Evolutionary conservation across 2,329 filamentous ascomycete species (phyloP).

Genomic region (Lasiodiplodia sp.): DNA sequence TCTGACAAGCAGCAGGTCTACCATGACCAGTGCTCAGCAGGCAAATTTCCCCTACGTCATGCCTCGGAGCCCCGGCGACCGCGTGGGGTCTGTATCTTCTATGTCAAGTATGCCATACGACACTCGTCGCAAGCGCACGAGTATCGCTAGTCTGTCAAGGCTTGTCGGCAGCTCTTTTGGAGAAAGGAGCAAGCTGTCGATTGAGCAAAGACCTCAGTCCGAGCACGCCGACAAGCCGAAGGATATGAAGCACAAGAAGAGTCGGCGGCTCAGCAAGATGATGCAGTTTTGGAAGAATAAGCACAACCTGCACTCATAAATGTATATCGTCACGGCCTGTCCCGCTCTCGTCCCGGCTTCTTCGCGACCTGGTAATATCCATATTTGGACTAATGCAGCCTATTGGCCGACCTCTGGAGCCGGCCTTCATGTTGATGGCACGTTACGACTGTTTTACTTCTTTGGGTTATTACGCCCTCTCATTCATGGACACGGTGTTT

Average conservation of each 20-base stretch:
- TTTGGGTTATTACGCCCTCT: constrained; percentile 3
- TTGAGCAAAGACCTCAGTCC: constrained; percentile 62
- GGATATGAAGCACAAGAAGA: constrained; percentile 70
- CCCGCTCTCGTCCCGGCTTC: constrained; percentile 16
- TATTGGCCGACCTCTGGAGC: constrained; percentile 25
- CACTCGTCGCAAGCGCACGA: constrained; percentile 75
- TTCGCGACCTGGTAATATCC: constrained; percentile 19
- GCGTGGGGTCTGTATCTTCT: constrained; percentile 51
- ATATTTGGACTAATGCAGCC: constrained; percentile 23
- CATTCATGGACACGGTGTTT: constrained; percentile 26
- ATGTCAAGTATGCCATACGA: constrained; percentile 47
- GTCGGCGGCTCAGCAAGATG: constrained; percentile 74
- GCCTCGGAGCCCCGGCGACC: constrained; percentile 53
- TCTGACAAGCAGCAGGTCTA: constrained; percentile 77
- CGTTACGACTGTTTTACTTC: constrained; percentile 27
- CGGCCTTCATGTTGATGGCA: constrained; percentile 30
- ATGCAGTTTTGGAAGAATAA: constrained; percentile 77
- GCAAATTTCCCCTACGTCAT: constrained; percentile 44
- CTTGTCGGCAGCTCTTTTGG: constrained; percentile 70
- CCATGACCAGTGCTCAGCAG: constrained; percentile 74
- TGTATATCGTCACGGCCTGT: constrained; percentile 27
- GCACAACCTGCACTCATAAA: constrained; percentile 33
- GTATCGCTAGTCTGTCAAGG: constrained; percentile 77
- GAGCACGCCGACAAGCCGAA: constrained; percentile 65
- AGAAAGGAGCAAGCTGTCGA: constrained; percentile 76